Percentiles rank a stretch among this genome's conserved stretches.
These are phyloP conservation scores for Leptographium wingfieldii DNA, from an alignment of 2,329 filamentous ascomycete species.

Conservation along the genomic window DNA sequence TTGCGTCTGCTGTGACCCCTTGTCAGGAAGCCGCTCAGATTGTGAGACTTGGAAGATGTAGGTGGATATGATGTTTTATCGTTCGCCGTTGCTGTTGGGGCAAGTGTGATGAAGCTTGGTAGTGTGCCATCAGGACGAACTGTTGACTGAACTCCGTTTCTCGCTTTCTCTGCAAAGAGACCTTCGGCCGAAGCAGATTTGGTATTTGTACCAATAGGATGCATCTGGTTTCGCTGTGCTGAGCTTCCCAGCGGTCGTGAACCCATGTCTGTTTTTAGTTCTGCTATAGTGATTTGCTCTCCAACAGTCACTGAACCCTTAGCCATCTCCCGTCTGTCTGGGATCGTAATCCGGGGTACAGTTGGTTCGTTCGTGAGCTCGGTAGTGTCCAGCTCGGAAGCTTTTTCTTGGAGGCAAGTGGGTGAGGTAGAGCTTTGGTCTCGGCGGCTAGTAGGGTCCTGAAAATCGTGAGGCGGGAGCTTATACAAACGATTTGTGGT, in stretches of 20 bases:
- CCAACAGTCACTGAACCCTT: not conserved
- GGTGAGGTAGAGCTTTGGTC: conserved; percentile 2
- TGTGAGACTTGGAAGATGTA: conserved; percentile 19
- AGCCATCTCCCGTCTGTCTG: not conserved
- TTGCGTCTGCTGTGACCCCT: conserved; percentile 11
- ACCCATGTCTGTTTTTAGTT: not conserved
- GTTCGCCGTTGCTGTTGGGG: not conserved
- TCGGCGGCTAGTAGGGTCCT: conserved; percentile 10
- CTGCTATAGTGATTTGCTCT: not conserved
- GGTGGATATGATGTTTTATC: conserved; percentile 15
- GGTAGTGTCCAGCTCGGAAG: not conserved
- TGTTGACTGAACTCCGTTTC: not conserved
- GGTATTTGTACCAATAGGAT: not conserved
- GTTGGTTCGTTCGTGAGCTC: not conserved
- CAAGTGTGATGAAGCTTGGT: not conserved
- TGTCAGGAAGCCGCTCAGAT: conserved; percentile 13
- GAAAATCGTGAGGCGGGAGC: conserved; percentile 15
- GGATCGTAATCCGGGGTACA: not conserved
- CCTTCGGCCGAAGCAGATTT: not conserved
- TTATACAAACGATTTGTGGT: conserved; percentile 26
- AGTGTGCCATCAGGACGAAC: not conserved
- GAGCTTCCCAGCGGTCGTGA: not conserved
- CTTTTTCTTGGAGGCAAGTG: not conserved
- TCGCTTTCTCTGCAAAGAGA: not conserved
- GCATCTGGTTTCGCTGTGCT: not conserved